phyloP scores from a whole-genome alignment of 306 rosid species.

The Clitoria ternatea region DNA sequence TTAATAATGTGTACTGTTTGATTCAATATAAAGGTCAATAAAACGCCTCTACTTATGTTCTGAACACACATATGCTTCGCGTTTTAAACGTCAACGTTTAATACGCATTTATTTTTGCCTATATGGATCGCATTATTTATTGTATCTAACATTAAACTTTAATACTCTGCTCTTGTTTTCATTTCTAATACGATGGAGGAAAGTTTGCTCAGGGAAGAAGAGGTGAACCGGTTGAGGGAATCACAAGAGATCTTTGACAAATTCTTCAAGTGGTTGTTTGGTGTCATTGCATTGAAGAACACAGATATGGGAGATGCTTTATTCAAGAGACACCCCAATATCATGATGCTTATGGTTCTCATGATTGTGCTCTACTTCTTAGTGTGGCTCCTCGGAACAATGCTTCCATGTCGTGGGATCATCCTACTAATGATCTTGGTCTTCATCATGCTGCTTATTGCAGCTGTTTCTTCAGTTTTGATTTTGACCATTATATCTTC shows the following conservation, averaged over 20 bases:
- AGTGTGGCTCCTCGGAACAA: neutral
- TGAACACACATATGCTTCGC: no score
- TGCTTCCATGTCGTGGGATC: neutral
- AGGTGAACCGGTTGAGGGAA: neutral
- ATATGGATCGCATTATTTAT: no score
- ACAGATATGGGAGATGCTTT: neutral
- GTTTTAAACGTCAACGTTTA: no score
- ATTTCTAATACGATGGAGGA: no score
- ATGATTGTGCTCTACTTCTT: slow-evolving; percentile 13
- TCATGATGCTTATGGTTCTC: neutral
- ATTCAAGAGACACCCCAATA: neutral
- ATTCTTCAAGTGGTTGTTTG: neutral
- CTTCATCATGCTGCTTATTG: neutral
- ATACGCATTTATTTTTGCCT: no score
- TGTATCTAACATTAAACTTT: no score
- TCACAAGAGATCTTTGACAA: neutral
- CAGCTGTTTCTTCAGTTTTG: neutral
- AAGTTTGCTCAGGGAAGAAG: neutral
- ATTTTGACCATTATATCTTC: neutral
- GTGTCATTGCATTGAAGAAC: neutral
- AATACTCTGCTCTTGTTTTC: no score
- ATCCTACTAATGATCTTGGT: neutral
- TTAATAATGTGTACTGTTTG: no score
- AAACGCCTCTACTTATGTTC: no score
- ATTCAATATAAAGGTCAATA: no score